Evolutionary conservation across 306 rosid species (phyloP).

Genomic region (Prunus kanzakura): DNA sequence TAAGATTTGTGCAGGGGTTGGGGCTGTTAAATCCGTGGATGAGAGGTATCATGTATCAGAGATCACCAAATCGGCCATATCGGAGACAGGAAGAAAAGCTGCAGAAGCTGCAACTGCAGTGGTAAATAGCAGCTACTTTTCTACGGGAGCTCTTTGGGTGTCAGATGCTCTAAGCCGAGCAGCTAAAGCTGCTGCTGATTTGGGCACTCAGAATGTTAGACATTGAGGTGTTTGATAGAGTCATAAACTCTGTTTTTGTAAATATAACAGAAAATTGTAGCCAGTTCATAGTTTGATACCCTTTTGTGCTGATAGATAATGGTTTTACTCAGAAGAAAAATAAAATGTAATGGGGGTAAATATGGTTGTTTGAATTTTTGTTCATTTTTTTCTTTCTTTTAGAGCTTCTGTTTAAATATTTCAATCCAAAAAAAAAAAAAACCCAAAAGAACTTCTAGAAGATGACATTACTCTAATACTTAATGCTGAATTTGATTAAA

Average conservation of each 20-base stretch:
- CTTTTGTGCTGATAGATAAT: neutral
- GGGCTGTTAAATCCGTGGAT: slow-evolving; percentile 55
- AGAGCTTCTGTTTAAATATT: no score
- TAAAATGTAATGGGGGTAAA: no score
- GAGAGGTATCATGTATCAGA: slow-evolving; percentile 66
- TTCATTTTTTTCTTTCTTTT: no score
- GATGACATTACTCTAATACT: no score
- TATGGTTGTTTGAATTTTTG: no score
- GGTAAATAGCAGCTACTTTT: slow-evolving; percentile 74
- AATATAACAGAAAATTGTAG: neutral
- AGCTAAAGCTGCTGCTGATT: slow-evolving; percentile 69
- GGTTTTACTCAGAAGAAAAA: neutral
- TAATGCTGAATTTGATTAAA: neutral
- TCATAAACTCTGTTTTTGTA: slow-evolving; percentile 9
- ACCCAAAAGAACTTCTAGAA: no score
- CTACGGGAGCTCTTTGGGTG: slow-evolving; percentile 80
- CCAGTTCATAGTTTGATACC: neutral
- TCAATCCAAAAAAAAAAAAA: no score
- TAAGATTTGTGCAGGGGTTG: slow-evolving; percentile 61
- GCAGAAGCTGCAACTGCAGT: slow-evolving; percentile 59
- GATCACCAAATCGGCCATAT: slow-evolving; percentile 61
- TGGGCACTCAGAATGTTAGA: slow-evolving; percentile 48
- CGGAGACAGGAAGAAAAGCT: slow-evolving; percentile 76
- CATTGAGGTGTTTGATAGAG: slow-evolving; percentile 31
- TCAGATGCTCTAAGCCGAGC: slow-evolving; percentile 61